A percentile compares a stretch with the other conserved stretches of the same genome.
These are phyloP conservation scores for Phialophora verrucosa DNA, from an alignment of 2,329 filamentous ascomycete genomes.

Conservation along the genomic window DNA sequence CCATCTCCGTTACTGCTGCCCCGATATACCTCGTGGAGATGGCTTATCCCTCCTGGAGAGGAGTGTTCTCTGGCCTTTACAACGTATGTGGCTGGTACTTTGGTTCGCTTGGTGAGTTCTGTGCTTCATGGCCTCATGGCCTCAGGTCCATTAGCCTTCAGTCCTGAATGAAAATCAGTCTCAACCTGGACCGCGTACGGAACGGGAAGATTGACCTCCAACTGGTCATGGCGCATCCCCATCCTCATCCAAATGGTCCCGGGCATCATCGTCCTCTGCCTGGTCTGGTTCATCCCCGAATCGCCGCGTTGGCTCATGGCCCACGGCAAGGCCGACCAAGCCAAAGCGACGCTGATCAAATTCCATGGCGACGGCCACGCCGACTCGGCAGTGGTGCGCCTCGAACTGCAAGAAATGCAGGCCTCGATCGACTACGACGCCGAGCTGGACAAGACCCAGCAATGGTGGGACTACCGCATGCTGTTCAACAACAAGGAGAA, in stretches of 20 bases:
- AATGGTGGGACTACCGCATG: conserved; percentile 58
- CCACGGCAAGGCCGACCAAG: conserved; percentile 63
- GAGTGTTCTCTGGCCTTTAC: conserved; percentile 3
- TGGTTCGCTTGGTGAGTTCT: conserved; percentile 44
- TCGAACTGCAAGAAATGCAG: conserved; percentile 43
- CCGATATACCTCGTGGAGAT: conserved; percentile 47
- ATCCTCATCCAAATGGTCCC: conserved; percentile 52
- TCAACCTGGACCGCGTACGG: conserved; percentile 2
- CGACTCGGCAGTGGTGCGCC: conserved; percentile 39
- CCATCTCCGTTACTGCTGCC: conserved; percentile 38
- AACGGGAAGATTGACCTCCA: not conserved
- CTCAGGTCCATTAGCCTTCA: conserved; percentile 43
- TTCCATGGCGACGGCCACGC: conserved; percentile 61
- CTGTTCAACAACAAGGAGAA: conserved; percentile 51
- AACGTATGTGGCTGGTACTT: conserved; percentile 9
- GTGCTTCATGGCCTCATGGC: no score
- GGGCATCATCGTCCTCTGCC: conserved; percentile 7
- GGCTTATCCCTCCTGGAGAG: conserved; percentile 42
- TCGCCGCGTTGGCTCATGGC: conserved; percentile 55
- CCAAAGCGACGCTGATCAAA: conserved; percentile 60
- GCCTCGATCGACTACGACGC: conserved; percentile 29
- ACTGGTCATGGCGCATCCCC: not conserved
- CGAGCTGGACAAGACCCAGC: conserved; percentile 9
- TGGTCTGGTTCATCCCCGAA: conserved; percentile 52
- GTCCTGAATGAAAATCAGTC: conserved; percentile 39